phyloP scores from a whole-genome alignment of 2,329 filamentous ascomycete species.

The Magnaporthales sp. region DNA sequence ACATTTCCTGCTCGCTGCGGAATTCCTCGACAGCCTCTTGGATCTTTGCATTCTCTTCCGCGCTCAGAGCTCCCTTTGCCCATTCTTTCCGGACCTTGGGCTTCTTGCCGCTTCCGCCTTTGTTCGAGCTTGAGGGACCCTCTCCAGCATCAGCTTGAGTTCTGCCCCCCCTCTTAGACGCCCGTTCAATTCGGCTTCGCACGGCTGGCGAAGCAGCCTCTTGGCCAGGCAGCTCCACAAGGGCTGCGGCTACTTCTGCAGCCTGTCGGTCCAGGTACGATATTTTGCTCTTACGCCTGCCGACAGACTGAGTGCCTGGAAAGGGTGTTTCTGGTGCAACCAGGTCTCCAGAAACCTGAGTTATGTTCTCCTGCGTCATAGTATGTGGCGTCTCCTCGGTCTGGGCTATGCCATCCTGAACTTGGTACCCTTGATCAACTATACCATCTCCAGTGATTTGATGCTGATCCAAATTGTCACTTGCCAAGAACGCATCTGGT shows the following conservation, averaged over 20 bases:
- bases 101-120: neutral
- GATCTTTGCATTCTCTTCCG: constrained; percentile 32
- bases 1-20: constrained; percentile 31
- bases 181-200: neutral
- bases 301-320: neutral
- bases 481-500: neutral
- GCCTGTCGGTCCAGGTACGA: constrained; percentile 4
- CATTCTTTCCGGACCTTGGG: neutral
- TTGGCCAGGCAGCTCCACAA: neutral
- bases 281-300: neutral
- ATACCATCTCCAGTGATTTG: neutral
- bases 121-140: neutral
- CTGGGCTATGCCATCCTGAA: neutral
- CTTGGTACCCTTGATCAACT: neutral
- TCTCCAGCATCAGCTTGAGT: neutral
- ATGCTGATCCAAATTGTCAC: neutral
- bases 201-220: constrained; percentile 1
- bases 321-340: neutral
- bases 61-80: constrained; percentile 30
- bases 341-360: neutral
- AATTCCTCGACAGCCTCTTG: constrained; percentile 33
- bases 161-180: neutral
- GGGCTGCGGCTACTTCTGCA: neutral
- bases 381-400: neutral
- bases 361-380: neutral